Conservation (phyloP, 805 yeast genomes). For the Maudiozyma turicensis region DNA sequence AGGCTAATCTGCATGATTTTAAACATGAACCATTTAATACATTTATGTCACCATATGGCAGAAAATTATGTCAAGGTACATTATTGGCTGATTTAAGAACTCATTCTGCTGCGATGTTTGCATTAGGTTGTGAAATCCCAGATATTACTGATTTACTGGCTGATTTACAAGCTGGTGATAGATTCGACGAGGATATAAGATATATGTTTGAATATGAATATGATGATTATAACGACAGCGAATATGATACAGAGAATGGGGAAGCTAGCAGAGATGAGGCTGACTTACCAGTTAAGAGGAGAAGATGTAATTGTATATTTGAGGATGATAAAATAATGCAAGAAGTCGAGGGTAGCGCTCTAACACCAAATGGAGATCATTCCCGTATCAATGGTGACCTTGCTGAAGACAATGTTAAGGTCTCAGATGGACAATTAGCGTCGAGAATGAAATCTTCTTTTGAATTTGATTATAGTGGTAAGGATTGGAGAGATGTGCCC, state of each 20-base stretch:
- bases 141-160: conserved; percentile 46
- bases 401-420: neutral
- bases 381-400: neutral
- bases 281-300: conserved; percentile 2
- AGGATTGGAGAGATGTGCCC: conserved; percentile 68
- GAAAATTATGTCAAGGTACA: conserved; percentile 52
- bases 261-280: conserved; percentile 1
- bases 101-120: conserved; percentile 45
- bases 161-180: conserved; percentile 50
- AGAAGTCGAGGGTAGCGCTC: conserved; percentile 10
- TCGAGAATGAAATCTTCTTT: conserved; percentile 30
- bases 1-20: conserved; percentile 42
- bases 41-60: conserved; percentile 58
- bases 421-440: conserved; percentile 15
- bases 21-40: conserved; percentile 47
- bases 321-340: conserved; percentile 26
- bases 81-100: conserved; percentile 48
- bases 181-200: conserved; percentile 57
- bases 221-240: conserved; percentile 33
- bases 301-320: conserved; percentile 31
- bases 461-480: conserved; percentile 49
- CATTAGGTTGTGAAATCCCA: conserved; percentile 37
- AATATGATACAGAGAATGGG: conserved; percentile 15
- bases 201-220: conserved; percentile 52
- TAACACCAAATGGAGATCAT: neutral